Percentiles rank a stretch among this genome's conserved stretches.
Evolutionary conservation across 2,329 filamentous ascomycete species (phyloP).

Genomic region (Pleoardoris graminearum): DNA sequence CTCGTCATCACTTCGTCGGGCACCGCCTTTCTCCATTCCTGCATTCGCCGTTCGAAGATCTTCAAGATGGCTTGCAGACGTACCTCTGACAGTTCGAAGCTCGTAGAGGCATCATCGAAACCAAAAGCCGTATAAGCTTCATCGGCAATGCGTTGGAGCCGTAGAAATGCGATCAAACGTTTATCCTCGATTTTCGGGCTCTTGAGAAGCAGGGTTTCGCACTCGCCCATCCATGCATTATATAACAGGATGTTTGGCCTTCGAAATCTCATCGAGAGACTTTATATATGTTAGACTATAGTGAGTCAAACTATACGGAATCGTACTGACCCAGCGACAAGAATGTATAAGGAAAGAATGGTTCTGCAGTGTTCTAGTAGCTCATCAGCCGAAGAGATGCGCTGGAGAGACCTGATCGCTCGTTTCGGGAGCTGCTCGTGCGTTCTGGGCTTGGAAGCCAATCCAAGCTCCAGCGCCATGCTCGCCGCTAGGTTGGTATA

Average conservation of each 20-base stretch:
- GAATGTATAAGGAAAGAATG: constrained; percentile 35
- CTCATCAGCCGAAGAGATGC: constrained; percentile 41
- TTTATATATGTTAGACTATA: constrained; percentile 9
- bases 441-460: constrained; percentile 43
- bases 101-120: constrained; percentile 44
- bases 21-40: constrained; percentile 40
- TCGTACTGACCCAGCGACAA: constrained; percentile 33
- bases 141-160: constrained; percentile 42
- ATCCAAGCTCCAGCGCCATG: constrained; percentile 43
- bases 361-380: constrained; percentile 42
- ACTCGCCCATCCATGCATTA: constrained; percentile 46
- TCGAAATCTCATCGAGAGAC: constrained; percentile 39
- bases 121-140: constrained; percentile 44
- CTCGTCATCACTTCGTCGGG: constrained; percentile 36
- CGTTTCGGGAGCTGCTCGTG: constrained; percentile 44
- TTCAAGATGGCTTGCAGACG: constrained; percentile 41
- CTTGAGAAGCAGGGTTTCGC: constrained; percentile 34
- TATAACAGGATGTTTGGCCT: constrained; percentile 40
- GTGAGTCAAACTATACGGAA: background rate
- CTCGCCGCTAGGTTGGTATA: constrained; percentile 42
- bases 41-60: constrained; percentile 43
- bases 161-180: constrained; percentile 35
- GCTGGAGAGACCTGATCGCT: constrained; percentile 35
- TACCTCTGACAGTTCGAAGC: constrained; percentile 41
- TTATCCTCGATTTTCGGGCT: constrained; percentile 37